Conservation (phyloP, 164 flowering plant species). For the Annona squamosa region DNA sequence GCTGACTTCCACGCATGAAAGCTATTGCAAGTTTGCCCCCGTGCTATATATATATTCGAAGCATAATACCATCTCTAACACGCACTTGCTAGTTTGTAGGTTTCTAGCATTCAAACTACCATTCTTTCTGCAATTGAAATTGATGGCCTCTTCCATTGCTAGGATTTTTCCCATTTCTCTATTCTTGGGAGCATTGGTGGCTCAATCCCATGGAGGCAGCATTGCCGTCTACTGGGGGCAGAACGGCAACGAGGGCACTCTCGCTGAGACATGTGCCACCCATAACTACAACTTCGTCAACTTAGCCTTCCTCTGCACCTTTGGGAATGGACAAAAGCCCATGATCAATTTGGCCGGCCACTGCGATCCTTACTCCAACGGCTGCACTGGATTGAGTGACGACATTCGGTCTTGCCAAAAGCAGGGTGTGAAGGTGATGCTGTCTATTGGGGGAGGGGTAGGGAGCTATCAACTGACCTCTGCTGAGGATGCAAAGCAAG, state of each 20-base stretch:
- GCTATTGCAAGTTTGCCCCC: no score
- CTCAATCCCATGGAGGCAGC: neutral
- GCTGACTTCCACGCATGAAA: no score
- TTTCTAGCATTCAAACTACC: no score
- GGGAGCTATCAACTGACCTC: conserved; percentile 10
- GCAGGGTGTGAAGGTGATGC: conserved; percentile 2
- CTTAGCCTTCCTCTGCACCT: conserved; percentile 8
- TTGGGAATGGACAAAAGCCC: conserved; percentile 6
- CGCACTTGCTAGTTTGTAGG: no score
- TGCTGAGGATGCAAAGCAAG: conserved; percentile 4
- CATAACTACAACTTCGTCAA: conserved; percentile 5
- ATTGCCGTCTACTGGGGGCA: conserved; percentile 21
- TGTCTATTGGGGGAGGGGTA: conserved; percentile 2
- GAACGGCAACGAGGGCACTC: conserved; percentile 8
- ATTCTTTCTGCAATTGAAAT: no score
- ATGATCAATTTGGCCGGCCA: conserved; percentile 11
- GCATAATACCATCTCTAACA: no score
- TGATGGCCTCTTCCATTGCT: no score
- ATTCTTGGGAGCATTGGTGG: neutral
- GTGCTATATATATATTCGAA: no score
- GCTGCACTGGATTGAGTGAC: conserved; percentile 8
- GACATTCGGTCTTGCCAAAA: conserved; percentile 8
- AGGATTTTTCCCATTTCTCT: no score
- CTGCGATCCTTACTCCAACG: conserved; percentile 6
- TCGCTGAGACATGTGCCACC: conserved; percentile 13